phyloP scores from a whole-genome alignment of 306 rosid genomes.

The Albizia julibrissin region DNA sequence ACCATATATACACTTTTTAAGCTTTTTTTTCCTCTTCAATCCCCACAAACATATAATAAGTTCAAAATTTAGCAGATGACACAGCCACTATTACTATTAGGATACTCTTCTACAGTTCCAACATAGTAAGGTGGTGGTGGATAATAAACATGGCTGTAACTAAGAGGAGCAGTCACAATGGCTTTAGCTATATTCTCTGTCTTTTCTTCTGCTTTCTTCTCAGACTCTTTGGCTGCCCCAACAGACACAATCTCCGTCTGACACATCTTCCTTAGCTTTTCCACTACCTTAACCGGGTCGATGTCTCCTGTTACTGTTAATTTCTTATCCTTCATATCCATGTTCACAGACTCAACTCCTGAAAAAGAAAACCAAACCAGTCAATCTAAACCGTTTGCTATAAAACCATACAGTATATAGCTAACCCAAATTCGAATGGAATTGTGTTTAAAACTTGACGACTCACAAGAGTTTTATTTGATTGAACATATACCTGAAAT shows the following conservation, averaged over 20 bases:
- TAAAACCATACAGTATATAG: too few relatives aligned
- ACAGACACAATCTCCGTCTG: conserved; percentile 45
- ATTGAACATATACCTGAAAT: conserved; percentile 42
- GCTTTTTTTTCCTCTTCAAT: background rate
- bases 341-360: conserved; percentile 51
- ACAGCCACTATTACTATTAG: conserved; percentile 52
- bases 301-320: conserved; percentile 59
- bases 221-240: conserved; percentile 42
- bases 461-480: background rate
- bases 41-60: background rate
- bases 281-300: conserved; percentile 50
- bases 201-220: background rate
- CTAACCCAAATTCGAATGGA: background rate
- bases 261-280: conserved; percentile 26
- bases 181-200: background rate
- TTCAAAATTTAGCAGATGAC: conserved; percentile 49
- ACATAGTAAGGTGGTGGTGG: background rate
- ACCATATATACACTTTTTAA: background rate
- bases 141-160: background rate
- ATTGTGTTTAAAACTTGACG: background rate
- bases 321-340: conserved; percentile 59
- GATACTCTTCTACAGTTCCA: conserved; percentile 50
- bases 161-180: background rate
- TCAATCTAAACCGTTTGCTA: too few relatives aligned
- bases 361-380: background rate